phyloP scores from a whole-genome alignment of 2,329 filamentous ascomycete genomes.

The Scedosporium apiospermum region DNA sequence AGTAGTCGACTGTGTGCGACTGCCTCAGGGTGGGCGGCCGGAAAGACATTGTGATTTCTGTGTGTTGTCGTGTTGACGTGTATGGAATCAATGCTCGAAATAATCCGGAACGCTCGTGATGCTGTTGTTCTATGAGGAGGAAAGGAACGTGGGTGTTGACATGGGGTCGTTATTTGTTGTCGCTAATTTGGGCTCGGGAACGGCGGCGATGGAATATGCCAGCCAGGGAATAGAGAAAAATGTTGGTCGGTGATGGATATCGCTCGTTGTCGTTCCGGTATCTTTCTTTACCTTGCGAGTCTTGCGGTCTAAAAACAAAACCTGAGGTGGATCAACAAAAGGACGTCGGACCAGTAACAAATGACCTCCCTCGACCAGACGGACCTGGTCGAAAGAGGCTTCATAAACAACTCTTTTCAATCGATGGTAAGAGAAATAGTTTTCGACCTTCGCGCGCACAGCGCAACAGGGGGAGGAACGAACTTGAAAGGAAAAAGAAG shows the following conservation, averaged over 20 bases:
- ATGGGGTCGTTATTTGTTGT: not conserved
- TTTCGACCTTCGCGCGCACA: not conserved
- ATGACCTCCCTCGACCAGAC: not conserved
- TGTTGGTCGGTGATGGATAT: not conserved
- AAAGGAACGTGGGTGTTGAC: not conserved
- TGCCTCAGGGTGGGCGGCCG: constrained; percentile 49
- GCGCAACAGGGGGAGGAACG: not conserved
- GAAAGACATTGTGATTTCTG: constrained; percentile 40
- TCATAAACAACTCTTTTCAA: not conserved
- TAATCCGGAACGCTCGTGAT: not conserved
- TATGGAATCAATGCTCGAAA: not conserved
- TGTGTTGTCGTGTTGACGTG: constrained; percentile 11
- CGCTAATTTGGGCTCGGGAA: not conserved
- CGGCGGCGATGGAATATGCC: not conserved
- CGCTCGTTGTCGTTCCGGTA: not conserved
- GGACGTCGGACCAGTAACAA: not conserved
- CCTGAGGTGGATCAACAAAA: not conserved
- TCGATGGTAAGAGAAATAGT: not conserved
- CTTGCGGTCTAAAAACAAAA: not conserved
- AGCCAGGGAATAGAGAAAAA: not conserved
- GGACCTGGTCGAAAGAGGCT: not conserved
- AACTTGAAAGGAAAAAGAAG: not conserved
- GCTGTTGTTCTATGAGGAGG: not conserved
- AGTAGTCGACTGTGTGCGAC: constrained; percentile 40
- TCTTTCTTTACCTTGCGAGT: not conserved